Conservation (phyloP, 495 filamentous ascomycete genomes). For the Penicillium chermesinum region DNA sequence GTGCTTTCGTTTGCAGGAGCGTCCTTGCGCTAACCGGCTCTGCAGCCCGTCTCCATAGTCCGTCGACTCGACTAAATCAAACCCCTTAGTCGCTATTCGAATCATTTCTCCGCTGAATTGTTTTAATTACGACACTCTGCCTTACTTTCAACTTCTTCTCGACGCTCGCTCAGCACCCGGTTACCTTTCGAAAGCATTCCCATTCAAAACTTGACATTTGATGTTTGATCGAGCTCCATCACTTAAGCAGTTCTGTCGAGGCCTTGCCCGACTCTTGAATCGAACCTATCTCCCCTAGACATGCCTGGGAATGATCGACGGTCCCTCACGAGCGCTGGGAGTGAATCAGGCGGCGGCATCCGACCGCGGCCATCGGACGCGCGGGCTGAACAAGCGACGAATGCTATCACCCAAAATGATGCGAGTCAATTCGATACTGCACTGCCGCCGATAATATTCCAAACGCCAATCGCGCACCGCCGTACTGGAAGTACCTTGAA, state of each 20-base stretch:
- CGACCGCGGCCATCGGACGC: constrained; percentile 12
- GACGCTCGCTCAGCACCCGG: too few species aligned
- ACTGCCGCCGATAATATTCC: constrained; percentile 24
- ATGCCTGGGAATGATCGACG: constrained; percentile 16
- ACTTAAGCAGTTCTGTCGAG: background rate
- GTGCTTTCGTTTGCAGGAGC: constrained; percentile 9
- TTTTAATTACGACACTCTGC: background rate
- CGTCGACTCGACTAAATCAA: constrained; percentile 15
- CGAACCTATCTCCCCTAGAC: background rate
- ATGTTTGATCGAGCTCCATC: background rate
- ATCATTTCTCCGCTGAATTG: constrained; percentile 11
- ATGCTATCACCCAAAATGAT: too few species aligned
- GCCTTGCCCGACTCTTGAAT: background rate
- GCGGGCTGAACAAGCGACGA: constrained; percentile 16
- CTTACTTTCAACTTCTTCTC: background rate
- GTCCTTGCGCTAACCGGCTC: constrained; percentile 14
- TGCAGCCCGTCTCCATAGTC: constrained; percentile 9
- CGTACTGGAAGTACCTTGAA: constrained; percentile 43
- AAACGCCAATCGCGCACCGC: constrained; percentile 23
- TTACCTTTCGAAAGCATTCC: too few species aligned
- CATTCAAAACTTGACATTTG: background rate
- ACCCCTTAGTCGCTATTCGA: constrained; percentile 16
- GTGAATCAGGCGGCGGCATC: constrained; percentile 14
- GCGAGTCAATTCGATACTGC: constrained; percentile 22
- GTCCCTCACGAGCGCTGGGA: constrained; percentile 22